Percentiles rank a stretch among this genome's conserved stretches.
Evolutionary conservation across 2,329 filamentous ascomycete species (phyloP).

Genomic region (Drechslerella dactyloides): DNA sequence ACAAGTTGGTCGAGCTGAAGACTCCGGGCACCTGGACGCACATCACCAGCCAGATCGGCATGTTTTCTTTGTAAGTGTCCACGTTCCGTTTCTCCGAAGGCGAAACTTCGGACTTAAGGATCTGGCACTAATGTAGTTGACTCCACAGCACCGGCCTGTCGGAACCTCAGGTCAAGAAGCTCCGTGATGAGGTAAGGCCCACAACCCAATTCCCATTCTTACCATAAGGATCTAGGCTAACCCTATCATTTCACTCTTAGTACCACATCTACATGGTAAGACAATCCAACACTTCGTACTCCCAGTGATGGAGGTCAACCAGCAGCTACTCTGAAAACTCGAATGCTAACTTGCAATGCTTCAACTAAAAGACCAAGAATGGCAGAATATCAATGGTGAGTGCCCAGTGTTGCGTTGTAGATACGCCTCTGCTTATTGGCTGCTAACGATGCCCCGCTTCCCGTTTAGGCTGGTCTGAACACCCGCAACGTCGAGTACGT

Average conservation of each 20-base stretch:
- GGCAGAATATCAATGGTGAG: slow-evolving; percentile 75
- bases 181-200: slow-evolving; percentile 77
- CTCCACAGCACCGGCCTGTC: slow-evolving; percentile 77
- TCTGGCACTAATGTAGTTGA: slow-evolving; percentile 14
- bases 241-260: slow-evolving; percentile 57
- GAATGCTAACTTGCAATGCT: slow-evolving; percentile 32
- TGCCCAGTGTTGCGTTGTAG: slow-evolving; percentile 73
- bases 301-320: slow-evolving; percentile 8
- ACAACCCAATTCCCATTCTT: slow-evolving; percentile 19
- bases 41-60: slow-evolving; percentile 98
- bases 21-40: slow-evolving; percentile 98
- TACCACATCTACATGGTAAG: slow-evolving; percentile 85
- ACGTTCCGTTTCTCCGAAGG: background rate
- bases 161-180: slow-evolving; percentile 84
- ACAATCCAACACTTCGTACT: slow-evolving; percentile 19
- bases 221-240: slow-evolving; percentile 29
- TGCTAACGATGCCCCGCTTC: slow-evolving; percentile 36
- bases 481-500: slow-evolving; percentile 65
- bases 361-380: slow-evolving; percentile 71
- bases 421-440: slow-evolving; percentile 25
- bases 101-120: too few relatives aligned
- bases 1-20: slow-evolving; percentile 91
- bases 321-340: slow-evolving; percentile 23
- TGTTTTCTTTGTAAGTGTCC: slow-evolving; percentile 77
- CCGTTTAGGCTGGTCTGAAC: slow-evolving; percentile 49